Base-by-base conservation (phyloP, 768 basidiomycete species). In the Auriscalpium orientale region DNA sequence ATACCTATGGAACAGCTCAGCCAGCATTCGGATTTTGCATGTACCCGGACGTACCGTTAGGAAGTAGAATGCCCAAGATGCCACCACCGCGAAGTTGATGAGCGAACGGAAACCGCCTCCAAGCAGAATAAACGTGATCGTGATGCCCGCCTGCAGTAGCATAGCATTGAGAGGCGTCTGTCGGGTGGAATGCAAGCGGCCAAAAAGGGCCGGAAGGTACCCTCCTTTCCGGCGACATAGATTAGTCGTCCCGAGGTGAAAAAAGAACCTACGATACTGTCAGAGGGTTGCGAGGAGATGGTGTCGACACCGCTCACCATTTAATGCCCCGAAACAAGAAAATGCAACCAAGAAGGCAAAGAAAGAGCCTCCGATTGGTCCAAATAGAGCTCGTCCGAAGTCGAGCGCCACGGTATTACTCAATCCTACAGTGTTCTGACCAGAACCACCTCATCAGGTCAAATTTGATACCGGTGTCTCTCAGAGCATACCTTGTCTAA, bases 321-420 rank as follows among this genome's bases (percentile, higher is more conserved):
- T 95, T 52, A 99, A 71, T 1, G 97, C 93, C 16, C 95, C 95
- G 61, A 99, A 92, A 68, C 93, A 97, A 3, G 94, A 97, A 56
- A 98, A 79, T 1, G 93, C 91, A 13, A 99, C 95, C 79, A 93
- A 84, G 51, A 85, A 76, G 1, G 95, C 91, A 67, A 99, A 97
- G 15, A 93, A 64, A 6, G 83, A 80, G 1, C 89, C 94, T 34
- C 97, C 95, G n/a, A 86, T 70, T 5, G 86, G 82, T 3, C 95
- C 95, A 60, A 95, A 90, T 8, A 95, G 71, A 1, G 82, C 82
- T 49, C 87, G 81, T 6, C 95, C 95, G 63, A 95, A 99, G 69
- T 99, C 97, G 60, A 95, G 76, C 0, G 91, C 91, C 21, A 93
- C 86, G 3, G 89, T 91, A 60, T 93, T 93, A 65, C 90, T 92